Conservation (phyloP, 441 rosid genomes). For the Arabidopsis hybrid region DNA sequence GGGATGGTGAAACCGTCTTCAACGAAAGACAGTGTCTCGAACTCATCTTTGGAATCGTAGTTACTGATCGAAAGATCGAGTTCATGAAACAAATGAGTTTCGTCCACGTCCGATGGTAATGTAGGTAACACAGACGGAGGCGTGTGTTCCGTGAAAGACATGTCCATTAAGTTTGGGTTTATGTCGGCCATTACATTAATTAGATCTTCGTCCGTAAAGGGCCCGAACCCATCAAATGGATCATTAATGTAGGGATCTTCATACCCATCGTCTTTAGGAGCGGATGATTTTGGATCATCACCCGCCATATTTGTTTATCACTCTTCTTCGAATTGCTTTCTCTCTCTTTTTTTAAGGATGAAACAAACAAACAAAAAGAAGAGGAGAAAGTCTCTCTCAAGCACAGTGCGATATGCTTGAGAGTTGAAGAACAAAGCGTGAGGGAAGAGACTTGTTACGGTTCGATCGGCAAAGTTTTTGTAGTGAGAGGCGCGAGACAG, state of each 20-base stretch:
- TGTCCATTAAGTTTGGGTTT: conserved; percentile 39
- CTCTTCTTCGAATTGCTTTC: conserved; percentile 23
- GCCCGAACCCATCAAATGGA: conserved; percentile 35
- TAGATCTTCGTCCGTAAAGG: conserved; percentile 38
- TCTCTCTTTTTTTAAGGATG: not conserved
- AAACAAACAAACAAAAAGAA: not conserved
- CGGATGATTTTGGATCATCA: conserved; percentile 8
- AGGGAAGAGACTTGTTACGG: conserved; percentile 2
- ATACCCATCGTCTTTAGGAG: not conserved
- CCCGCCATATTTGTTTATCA: conserved; percentile 19
- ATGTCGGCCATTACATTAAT: conserved; percentile 25
- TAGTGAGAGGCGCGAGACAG: conserved; percentile 6
- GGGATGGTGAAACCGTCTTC: conserved; percentile 20
- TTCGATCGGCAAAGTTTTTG: conserved; percentile 22
- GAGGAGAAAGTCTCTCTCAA: conserved; percentile 29
- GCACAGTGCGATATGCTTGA: conserved; percentile 35
- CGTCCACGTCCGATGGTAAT: not conserved
- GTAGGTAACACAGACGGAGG: not conserved
- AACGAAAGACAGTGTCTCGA: not conserved
- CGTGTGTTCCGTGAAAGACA: conserved; percentile 14
- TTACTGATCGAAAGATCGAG: not conserved
- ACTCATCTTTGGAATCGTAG: conserved; percentile 6
- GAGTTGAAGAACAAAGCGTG: conserved; percentile 39
- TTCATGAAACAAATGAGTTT: not conserved
- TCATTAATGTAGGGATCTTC: conserved; percentile 46